These are phyloP conservation scores for Deuterostichococcus epilithicus DNA, from an alignment of 139 green algal genomes.

Conservation along the genomic window DNA sequence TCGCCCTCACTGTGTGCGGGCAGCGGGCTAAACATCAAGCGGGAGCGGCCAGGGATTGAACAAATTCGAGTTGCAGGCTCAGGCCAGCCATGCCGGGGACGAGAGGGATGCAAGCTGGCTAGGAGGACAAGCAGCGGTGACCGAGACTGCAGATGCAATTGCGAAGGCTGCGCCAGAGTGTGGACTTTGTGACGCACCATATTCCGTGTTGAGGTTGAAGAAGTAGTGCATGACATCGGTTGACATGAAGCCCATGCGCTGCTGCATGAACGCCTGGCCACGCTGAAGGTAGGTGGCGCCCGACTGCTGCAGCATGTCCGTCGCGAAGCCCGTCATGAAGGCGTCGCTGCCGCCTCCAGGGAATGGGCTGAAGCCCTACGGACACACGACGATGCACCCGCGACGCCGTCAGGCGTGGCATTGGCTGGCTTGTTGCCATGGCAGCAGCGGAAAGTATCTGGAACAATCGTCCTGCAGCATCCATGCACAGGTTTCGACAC, in stretches of 20 bases:
- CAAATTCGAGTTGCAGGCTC: too few species aligned
- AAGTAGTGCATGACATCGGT: conserved; percentile 73
- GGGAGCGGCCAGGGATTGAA: too few species aligned
- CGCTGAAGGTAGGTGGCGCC: conserved; percentile 44
- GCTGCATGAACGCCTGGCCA: conserved; percentile 41
- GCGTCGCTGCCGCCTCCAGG: conserved; percentile 17
- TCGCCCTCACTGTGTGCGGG: conserved; percentile 62
- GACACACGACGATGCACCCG: too few species aligned
- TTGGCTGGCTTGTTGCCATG: too few species aligned
- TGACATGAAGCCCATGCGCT: conserved; percentile 65
- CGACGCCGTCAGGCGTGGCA: too few species aligned
- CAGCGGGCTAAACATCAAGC: too few species aligned
- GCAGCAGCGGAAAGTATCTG: too few species aligned
- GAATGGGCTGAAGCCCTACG: neutral
- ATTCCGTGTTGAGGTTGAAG: conserved; percentile 83
- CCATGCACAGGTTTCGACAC: neutral
- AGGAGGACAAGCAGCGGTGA: too few species aligned
- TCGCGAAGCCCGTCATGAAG: conserved; percentile 37
- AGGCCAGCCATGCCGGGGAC: too few species aligned
- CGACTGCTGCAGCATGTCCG: conserved; percentile 43
- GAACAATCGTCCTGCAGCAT: too few species aligned
- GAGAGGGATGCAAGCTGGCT: too few species aligned
- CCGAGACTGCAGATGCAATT: too few species aligned
- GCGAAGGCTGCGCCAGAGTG: neutral
- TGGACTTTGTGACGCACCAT: conserved; percentile 48